Base-by-base conservation (phyloP, 768 basidiomycete species). In the Suillus weaverae region DNA sequence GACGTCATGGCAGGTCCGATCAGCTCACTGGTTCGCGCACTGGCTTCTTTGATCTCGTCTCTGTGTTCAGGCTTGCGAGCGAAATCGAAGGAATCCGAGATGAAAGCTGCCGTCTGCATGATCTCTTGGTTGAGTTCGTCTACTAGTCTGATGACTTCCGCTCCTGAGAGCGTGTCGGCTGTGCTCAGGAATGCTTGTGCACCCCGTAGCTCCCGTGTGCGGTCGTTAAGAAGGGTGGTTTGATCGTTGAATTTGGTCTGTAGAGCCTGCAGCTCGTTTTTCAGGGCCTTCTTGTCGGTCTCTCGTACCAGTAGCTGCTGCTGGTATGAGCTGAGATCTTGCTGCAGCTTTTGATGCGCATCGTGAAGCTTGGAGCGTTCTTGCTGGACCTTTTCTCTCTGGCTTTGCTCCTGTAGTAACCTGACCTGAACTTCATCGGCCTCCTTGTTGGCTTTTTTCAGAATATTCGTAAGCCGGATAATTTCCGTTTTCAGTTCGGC, bases 121-220 rank as follows among this genome's bases (percentile, higher is more conserved):
- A 85, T 81, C 67, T 86, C 85, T 30, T 74, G 71, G 66, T 86
- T 85, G 64, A 85, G 69, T 0, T 74, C 71, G 33, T 84, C 79
- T 36, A 81, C 71, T 5, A 75, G 62, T 0, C 69, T n/a, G 11
- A 77, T 76, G 59, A 84, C 77, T 11, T 85, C 84, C 0, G 79
- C 77, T 1, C 79, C 81, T 0, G 84, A 81, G 63, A 81, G 74
- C 0, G 68, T 66, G 60, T 85, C 84, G 20, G 78, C 73, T 43
- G 78, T 82, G 2, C 78, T 79, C 70, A 84, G 70, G 69, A 81
- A 85, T 10, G 74, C 70, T 60, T 82, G 81, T 0, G 79, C 79
- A 0, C 74, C 77, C n/a, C 77, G 77, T 8, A 84, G 66, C 65
- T 85, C 83, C 7, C 72, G 71, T 6, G 75, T 80, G 14, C 75